phyloP scores from a whole-genome alignment of 345 rosid genomes.

The Salix dunnii region DNA sequence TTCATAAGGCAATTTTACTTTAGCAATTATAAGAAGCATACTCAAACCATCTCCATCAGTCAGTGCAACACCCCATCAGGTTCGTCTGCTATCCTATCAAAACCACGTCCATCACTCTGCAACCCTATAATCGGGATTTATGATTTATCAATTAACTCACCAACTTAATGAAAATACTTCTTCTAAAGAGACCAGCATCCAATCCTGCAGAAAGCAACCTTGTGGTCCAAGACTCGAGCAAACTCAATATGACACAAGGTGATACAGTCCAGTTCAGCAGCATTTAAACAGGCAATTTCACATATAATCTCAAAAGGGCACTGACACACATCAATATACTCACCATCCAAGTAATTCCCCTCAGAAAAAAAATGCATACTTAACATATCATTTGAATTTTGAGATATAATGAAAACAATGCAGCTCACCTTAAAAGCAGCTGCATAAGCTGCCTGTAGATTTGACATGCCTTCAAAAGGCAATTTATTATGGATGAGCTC shows the following conservation, averaged over 20 bases:
- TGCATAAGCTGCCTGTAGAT: slow-evolving; percentile 98
- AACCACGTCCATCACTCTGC: neutral
- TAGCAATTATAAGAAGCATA: neutral
- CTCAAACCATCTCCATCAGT: neutral
- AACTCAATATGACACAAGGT: neutral
- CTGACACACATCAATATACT: neutral
- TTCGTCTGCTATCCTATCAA: neutral
- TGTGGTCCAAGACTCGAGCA: neutral
- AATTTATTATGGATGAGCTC: slow-evolving; percentile 90
- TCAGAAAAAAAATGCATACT: neutral
- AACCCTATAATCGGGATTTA: neutral
- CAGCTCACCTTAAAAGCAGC: slow-evolving; percentile 88
- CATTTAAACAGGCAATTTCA: neutral
- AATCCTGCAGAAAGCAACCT: neutral
- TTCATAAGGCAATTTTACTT: too few relatives aligned
- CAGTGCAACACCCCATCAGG: neutral
- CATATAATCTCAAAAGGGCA: neutral
- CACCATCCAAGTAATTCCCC: neutral
- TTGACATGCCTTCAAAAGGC: slow-evolving; percentile 99
- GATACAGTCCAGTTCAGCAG: too few relatives aligned
- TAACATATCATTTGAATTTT: neutral
- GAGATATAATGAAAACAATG: neutral
- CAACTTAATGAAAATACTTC: neutral
- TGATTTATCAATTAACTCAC: neutral
- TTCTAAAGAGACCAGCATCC: neutral